Evolutionary conservation across 352 stramenopile genomes (phyloP).

Genomic region (Globisporangium yorkense): DNA sequence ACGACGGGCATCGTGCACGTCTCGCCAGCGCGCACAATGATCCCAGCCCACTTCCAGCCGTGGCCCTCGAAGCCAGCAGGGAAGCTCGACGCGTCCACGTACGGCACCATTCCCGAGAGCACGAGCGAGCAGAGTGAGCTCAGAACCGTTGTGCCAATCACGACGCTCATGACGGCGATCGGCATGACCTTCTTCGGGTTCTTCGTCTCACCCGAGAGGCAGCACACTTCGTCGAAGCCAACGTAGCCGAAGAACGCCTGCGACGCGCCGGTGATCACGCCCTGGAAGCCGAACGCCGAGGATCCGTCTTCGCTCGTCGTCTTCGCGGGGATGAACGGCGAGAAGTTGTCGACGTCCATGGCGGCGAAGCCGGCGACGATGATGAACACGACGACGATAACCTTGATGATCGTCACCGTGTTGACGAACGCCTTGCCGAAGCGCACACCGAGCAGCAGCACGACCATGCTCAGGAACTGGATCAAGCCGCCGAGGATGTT

Average conservation of each 20-base stretch:
- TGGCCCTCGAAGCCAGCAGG: slow-evolving; percentile 40
- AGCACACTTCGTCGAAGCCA: slow-evolving; percentile 93
- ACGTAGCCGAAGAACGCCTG: slow-evolving; percentile 92
- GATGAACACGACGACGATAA: slow-evolving; percentile 86
- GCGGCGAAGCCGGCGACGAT: slow-evolving; percentile 78
- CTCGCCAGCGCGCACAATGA: slow-evolving; percentile 53
- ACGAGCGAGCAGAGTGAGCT: slow-evolving; percentile 76
- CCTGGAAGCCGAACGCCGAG: slow-evolving; percentile 39
- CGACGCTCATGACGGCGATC: slow-evolving; percentile 69
- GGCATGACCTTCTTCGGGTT: slow-evolving; percentile 79
- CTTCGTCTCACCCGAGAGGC: slow-evolving; percentile 75
- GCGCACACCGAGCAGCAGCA: slow-evolving; percentile 72
- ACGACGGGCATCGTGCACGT: slow-evolving; percentile 91
- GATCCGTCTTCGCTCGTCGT: slow-evolving; percentile 14
- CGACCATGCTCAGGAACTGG: slow-evolving; percentile 48
- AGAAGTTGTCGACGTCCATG: slow-evolving; percentile 74
- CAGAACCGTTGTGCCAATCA: slow-evolving; percentile 62
- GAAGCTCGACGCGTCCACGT: slow-evolving; percentile 40
- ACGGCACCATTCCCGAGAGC: slow-evolving; percentile 75
- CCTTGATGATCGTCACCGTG: slow-evolving; percentile 71
- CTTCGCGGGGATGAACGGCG: slow-evolving; percentile 67
- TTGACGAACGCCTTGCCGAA: slow-evolving; percentile 88
- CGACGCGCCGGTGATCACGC: slow-evolving; percentile 76
- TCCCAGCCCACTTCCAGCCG: slow-evolving; percentile 36
- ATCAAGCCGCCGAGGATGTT: slow-evolving; percentile 53